Percentiles rank a stretch among this genome's conserved stretches.
Evolutionary conservation across 176 grass and related monocot species (phyloP).

Genomic region (Hordeum marinum): DNA sequence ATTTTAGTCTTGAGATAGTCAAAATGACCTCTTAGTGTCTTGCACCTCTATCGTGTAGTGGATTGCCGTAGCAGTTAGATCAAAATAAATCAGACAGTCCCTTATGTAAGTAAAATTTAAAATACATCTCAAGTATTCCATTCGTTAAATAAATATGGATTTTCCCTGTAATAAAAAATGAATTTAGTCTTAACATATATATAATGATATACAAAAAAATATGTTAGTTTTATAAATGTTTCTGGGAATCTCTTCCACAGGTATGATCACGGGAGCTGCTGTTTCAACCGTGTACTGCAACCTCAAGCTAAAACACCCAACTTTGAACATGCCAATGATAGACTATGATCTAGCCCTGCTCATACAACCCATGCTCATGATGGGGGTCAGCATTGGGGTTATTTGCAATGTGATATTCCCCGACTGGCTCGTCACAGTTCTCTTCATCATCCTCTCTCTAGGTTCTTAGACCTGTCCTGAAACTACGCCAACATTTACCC

Average conservation of each 20-base stretch:
- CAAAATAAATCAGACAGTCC: background rate
- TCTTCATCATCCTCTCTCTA: conserved; percentile 69
- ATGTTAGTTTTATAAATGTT: background rate
- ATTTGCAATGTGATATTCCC: conserved; percentile 72
- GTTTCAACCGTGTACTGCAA: conserved; percentile 79
- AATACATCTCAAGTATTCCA: background rate
- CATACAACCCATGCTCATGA: conserved; percentile 83
- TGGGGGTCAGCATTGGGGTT: conserved; percentile 78
- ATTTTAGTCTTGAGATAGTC: background rate
- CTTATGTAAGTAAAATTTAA: background rate
- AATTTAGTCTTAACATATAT: background rate
- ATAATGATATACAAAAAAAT: background rate
- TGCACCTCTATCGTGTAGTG: background rate
- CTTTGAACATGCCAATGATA: conserved; percentile 65
- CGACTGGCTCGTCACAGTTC: conserved; percentile 65
- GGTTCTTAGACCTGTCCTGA: conserved; percentile 7
- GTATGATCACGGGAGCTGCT: conserved; percentile 81
- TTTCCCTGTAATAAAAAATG: background rate
- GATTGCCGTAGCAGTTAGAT: background rate
- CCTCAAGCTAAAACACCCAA: conserved; percentile 67
- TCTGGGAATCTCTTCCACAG: conserved; percentile 24
- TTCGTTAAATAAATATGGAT: background rate
- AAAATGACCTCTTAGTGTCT: background rate
- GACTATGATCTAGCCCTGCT: conserved; percentile 83
- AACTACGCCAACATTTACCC: background rate